A percentile compares a stretch with the other conserved stretches of the same genome.
Evolutionary conservation across 495 filamentous ascomycete genomes (phyloP).

Genomic region (Penicillium antarcticum): DNA sequence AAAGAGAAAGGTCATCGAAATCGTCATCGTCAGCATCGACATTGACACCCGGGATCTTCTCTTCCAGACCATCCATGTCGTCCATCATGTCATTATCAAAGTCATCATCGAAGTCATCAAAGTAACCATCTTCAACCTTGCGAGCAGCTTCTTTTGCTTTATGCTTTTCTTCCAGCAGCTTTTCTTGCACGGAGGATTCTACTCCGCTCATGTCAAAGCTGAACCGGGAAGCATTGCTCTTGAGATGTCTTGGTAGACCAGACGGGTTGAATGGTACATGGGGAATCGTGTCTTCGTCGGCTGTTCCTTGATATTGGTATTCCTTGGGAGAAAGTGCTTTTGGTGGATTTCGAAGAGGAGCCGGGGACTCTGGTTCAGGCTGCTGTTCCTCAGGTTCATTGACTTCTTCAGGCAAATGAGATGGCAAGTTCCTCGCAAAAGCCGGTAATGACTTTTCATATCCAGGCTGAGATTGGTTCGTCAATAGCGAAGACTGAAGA

Average conservation of each 20-base stretch:
- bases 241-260: constrained; percentile 67
- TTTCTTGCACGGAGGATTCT: constrained; percentile 77
- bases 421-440: constrained; percentile 50
- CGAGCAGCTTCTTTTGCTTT: constrained; percentile 61
- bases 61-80: constrained; percentile 71
- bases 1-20: constrained; percentile 23
- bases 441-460: constrained; percentile 43
- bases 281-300: constrained; percentile 35
- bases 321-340: constrained; percentile 2
- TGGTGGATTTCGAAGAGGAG: constrained; percentile 1
- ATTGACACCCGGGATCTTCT: constrained; percentile 73
- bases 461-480: constrained; percentile 31
- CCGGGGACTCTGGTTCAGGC: background rate
- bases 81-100: constrained; percentile 67
- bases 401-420: constrained; percentile 31
- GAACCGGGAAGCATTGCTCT: constrained; percentile 83
- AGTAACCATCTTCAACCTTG: constrained; percentile 42
- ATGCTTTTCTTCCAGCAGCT: constrained; percentile 80
- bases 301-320: constrained; percentile 5
- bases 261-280: constrained; percentile 38
- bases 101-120: constrained; percentile 53
- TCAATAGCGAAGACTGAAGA: constrained; percentile 43
- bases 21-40: constrained; percentile 58
- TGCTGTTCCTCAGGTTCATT: constrained; percentile 8
- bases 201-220: constrained; percentile 83